Conservation (phyloP, 2,329 filamentous ascomycete genomes). For the Ascochyta clinopodiicola region DNA sequence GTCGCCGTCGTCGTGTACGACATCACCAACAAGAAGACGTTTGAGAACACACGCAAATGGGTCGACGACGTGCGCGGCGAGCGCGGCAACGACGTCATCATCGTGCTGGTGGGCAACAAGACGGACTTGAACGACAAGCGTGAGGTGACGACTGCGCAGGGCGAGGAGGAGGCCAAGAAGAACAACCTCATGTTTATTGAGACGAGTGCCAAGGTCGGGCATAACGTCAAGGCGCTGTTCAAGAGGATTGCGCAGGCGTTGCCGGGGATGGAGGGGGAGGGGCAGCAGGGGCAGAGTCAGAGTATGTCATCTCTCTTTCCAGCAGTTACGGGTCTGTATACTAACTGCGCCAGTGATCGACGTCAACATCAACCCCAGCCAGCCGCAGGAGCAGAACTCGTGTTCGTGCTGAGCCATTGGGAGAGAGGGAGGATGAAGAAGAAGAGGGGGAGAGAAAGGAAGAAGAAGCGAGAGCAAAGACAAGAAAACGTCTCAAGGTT, state of each 20-base stretch:
- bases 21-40: slow-evolving; percentile 95
- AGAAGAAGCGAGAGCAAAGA: no score
- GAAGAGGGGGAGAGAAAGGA: no score
- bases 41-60: slow-evolving; percentile 99
- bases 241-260: slow-evolving; percentile 97
- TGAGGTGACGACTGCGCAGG: slow-evolving; percentile 94
- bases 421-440: no score
- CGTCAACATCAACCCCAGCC: slow-evolving; percentile 80
- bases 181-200: slow-evolving; percentile 99
- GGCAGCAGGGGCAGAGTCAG: slow-evolving; percentile 77
- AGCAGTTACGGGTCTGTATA: not conserved
- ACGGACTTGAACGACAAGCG: slow-evolving; percentile 98
- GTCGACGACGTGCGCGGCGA: slow-evolving; percentile 97
- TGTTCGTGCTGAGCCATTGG: slow-evolving; percentile 43
- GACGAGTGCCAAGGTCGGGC: slow-evolving; percentile 95
- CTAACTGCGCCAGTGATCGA: slow-evolving; percentile 75
- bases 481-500: no score
- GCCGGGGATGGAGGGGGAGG: slow-evolving; percentile 94
- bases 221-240: slow-evolving; percentile 98
- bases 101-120: slow-evolving; percentile 98
- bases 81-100: slow-evolving; percentile 97
- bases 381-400: slow-evolving; percentile 65
- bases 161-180: slow-evolving; percentile 97
- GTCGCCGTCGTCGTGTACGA: slow-evolving; percentile 99
- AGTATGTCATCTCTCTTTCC: slow-evolving; percentile 63